Conservation (phyloP, 2,329 filamentous ascomycete genomes). For the Pyrenochaeta sp. region DNA sequence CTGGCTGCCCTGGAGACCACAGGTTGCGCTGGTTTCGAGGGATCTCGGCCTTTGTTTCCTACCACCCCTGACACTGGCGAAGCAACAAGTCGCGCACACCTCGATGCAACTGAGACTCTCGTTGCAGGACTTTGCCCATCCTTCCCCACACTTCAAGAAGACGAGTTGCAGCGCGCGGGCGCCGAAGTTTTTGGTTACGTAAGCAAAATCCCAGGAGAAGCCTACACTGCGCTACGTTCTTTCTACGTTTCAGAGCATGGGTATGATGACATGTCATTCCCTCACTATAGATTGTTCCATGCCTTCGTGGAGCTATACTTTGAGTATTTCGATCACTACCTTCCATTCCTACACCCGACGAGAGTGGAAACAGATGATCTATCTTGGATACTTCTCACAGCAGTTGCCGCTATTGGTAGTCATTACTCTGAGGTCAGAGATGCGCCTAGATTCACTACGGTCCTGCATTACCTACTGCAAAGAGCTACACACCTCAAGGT, state of each 20-base stretch:
- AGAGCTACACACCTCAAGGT: slow-evolving; percentile 3
- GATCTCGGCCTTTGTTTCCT: too few relatives aligned
- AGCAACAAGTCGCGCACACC: too few relatives aligned
- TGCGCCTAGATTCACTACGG: neutral
- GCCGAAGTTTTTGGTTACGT: too few relatives aligned
- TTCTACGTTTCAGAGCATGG: slow-evolving; percentile 1
- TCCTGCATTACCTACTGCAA: neutral
- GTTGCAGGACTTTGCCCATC: too few relatives aligned
- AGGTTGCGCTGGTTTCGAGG: too few relatives aligned
- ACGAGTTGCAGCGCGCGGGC: too few relatives aligned
- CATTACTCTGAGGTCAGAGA: slow-evolving; percentile 5
- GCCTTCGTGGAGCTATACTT: slow-evolving; percentile 6
- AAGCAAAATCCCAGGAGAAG: neutral
- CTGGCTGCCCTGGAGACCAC: too few relatives aligned
- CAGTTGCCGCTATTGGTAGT: slow-evolving; percentile 2
- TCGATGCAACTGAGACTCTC: too few relatives aligned
- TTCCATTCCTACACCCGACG: slow-evolving; percentile 2
- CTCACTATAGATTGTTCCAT: neutral
- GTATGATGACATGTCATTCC: neutral
- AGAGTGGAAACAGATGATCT: neutral
- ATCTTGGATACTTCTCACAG: slow-evolving; percentile 2
- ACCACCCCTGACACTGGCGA: too few relatives aligned
- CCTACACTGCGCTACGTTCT: neutral
- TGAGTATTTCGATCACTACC: slow-evolving; percentile 6
- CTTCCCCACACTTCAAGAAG: too few relatives aligned